These are phyloP conservation scores for Chaetothyriales sp. DNA, from an alignment of 2,329 filamentous ascomycete genomes.

Conservation along the genomic window DNA sequence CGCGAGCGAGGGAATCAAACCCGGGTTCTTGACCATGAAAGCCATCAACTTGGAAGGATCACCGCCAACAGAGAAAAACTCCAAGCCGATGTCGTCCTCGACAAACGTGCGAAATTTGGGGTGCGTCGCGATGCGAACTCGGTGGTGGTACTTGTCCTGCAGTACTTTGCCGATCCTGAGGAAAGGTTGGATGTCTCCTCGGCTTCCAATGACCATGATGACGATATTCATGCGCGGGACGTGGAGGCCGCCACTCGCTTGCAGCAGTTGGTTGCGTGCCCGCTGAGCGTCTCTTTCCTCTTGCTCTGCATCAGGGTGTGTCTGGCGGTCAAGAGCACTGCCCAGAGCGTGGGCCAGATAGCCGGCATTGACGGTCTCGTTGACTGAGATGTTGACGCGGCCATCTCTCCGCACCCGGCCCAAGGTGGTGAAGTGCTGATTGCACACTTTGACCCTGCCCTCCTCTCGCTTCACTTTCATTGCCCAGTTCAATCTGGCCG, in stretches of 20 bases:
- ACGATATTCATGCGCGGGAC: conserved; percentile 58
- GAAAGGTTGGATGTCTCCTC: conserved; percentile 72
- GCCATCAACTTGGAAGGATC: conserved; percentile 72
- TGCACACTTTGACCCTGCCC: conserved; percentile 8
- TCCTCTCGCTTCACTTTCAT: conserved; percentile 3
- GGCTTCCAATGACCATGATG: conserved; percentile 68
- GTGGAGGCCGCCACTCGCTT: conserved; percentile 14
- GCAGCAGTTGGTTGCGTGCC: conserved; percentile 15
- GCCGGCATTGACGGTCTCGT: conserved; percentile 54
- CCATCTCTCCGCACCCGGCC: conserved; percentile 56
- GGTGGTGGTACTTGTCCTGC: conserved; percentile 57
- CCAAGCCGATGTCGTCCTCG: conserved; percentile 55
- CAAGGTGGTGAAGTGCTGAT: conserved; percentile 11
- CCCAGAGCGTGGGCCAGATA: conserved; percentile 63
- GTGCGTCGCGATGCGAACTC: conserved; percentile 66
- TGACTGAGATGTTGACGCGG: conserved; percentile 56
- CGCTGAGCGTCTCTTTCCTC: conserved; percentile 12
- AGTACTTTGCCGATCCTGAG: conserved; percentile 60
- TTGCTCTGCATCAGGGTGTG: conserved; percentile 25
- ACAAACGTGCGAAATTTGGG: conserved; percentile 65
- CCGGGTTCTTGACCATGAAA: conserved; percentile 73
- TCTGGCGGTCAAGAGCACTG: conserved; percentile 45
- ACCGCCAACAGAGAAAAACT: conserved; percentile 70
- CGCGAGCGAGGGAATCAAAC: conserved; percentile 60
- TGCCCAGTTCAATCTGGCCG: conserved; percentile 13